Evolutionary conservation across 345 rosid species (phyloP), one percentile per base, ranked within the genome.

Genomic region (Iberis pinnata): DNA sequence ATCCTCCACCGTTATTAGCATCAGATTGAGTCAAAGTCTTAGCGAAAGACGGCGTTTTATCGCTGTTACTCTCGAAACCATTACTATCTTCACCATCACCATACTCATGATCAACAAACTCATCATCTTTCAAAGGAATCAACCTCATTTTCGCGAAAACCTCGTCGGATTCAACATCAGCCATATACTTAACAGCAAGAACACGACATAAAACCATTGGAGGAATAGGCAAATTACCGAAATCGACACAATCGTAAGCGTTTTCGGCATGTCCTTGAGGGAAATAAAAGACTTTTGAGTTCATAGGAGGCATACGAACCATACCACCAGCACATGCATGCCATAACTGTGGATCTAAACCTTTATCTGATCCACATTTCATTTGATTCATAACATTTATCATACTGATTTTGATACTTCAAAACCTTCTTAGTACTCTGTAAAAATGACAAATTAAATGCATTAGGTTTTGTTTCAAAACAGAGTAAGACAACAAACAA

Each of bases 251-350:
- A 11, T 75, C 70, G 35, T 65, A 70, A 22, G 88, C 80, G 53
- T 92, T 96, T 51, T 92, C 98, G 0, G 76, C 77, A 12, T 92
- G 95, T 50, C 98, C 98, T 61, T 92, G 98, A 24, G 95, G 79
- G 63, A 92, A 88, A 76, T 92, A 88, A 56, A 78, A 73, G 22
- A 92, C 86, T 0, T 69, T 80, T 32, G 95, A 74, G 72, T 78
- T 80, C 9, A 83, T 47, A 5, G 76, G 58, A 31, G 96, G 98
- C 57, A 92, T 84, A 63, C 81, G 93, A 27, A 92, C 86, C 93
- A 92, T 79, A 44, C 89, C 76, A 48, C 98, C 98, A 13, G 98
- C 96, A 64, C 96, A 92, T 12, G 95, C 98, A 60, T 81, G 96
- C 98, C 98, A 92, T 56, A 92, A 76, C 53, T 83, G 98, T 36